These are phyloP conservation scores for Phoma sp. DNA, from an alignment of 2,329 filamentous ascomycete species.

Conservation along the genomic window DNA sequence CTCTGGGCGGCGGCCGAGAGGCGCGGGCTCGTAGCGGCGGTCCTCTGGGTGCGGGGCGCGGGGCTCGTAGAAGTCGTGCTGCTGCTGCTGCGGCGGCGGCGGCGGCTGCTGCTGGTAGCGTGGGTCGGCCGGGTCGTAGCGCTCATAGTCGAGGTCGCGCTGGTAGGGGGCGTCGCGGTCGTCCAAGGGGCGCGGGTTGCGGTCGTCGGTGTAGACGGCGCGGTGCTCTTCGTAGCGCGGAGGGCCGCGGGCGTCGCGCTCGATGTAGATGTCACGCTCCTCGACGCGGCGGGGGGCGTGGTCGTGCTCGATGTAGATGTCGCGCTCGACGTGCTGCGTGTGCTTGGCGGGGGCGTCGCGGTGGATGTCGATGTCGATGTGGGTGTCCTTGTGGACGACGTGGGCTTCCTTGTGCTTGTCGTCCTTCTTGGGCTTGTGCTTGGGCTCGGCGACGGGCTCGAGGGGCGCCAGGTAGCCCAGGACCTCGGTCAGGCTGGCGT, in stretches of 20 bases:
- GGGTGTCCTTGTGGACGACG: slow-evolving; percentile 22
- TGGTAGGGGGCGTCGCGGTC: slow-evolving; percentile 31
- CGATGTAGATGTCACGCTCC: slow-evolving; percentile 40
- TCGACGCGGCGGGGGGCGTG: slow-evolving; percentile 33
- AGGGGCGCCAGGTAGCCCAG: slow-evolving; percentile 44
- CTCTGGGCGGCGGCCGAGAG: slow-evolving; percentile 41
- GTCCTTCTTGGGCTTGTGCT: slow-evolving; percentile 31
- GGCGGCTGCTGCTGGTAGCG: slow-evolving; percentile 33
- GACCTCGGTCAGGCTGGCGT: slow-evolving; percentile 45
- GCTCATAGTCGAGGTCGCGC: slow-evolving; percentile 29
- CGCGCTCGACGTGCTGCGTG: slow-evolving; percentile 38
- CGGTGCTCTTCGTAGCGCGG: slow-evolving; percentile 33
- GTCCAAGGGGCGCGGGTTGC: slow-evolving; percentile 29
- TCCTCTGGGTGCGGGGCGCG: slow-evolving; percentile 22
- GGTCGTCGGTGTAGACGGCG: slow-evolving; percentile 29
- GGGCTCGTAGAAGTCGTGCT: slow-evolving; percentile 24
- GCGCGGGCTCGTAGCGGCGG: slow-evolving; percentile 27
- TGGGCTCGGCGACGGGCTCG: slow-evolving; percentile 38
- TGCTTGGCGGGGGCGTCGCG: slow-evolving; percentile 30
- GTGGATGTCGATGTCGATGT: slow-evolving; percentile 42
- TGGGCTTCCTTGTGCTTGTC: slow-evolving; percentile 25
- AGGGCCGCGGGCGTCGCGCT: slow-evolving; percentile 28
- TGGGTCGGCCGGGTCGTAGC: slow-evolving; percentile 28
- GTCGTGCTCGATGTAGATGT: slow-evolving; percentile 39
- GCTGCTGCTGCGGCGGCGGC: neutral